Base-by-base conservation (phyloP, 1,284 basidiomycete genomes). In the Caloboletus firmus region DNA sequence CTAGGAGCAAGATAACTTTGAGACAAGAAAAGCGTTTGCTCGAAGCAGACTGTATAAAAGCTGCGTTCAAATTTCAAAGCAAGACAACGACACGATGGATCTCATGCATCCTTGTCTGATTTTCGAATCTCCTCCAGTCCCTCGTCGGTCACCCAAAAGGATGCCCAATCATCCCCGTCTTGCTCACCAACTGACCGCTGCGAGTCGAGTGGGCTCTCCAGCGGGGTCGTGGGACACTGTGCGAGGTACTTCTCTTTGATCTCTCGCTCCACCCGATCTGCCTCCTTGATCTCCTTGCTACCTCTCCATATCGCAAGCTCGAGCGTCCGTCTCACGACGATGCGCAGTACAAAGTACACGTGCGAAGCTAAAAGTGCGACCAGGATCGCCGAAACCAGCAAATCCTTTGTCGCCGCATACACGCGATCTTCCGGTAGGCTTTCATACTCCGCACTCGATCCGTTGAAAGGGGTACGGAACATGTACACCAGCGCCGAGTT, bases 401-500 rank as follows among this genome's bases (percentile, higher is more conserved):
- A 67, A 56, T 83, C 74, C 59, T 75, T 64, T 44, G 77, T 79
- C n/a, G 77, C 78, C 26, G 72, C 73, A 34, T 54, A 35, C n/a
- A 55, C 59, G 7, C 57, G 66, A 31, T 70, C 62, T 6, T 53
- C 48, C 0, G 51, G 46, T 1, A 47, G 13, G 26, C 17, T 51
- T 5, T 55, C 55, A 5, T 44, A 48, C 31, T 57, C 56, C 34
- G 45, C 31, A 6, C 28, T 37, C 32, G n/a, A 13, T 3, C 48
- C 60, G 5, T 68, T 66, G 28, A 59, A 58, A n/a, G 67, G 62
- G 30, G 76, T 74, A 36, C 80, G 83, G 78, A 93, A 94, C 62
- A 94, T 83, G 73, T 91, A 92, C 45, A 95, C 87, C 49, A 97
- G 81, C 5, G 93, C 87, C 0, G 91, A 81, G 69, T 94, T 95